These are phyloP conservation scores for Aspergillus melleus DNA, from an alignment of 2,329 filamentous ascomycete genomes.

Conservation along the genomic window DNA sequence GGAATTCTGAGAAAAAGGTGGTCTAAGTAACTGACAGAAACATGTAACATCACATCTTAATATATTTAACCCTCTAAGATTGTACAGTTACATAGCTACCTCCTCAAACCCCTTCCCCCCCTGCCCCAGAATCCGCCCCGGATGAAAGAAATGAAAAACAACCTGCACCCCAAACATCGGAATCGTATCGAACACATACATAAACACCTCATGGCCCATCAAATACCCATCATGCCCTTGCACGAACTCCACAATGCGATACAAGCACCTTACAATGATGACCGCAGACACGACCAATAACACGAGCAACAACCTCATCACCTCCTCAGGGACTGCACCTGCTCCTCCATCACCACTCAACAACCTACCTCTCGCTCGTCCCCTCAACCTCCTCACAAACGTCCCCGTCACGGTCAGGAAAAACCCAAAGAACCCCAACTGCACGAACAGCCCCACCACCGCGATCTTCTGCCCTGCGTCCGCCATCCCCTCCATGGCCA, in stretches of 20 bases:
- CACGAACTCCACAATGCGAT: constrained; percentile 5
- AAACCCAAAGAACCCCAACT: constrained; percentile 4
- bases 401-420: not conserved
- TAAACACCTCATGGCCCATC: constrained; percentile 5
- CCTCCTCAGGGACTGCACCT: not conserved
- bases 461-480: constrained; percentile 5
- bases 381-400: not conserved
- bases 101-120: not conserved
- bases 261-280: constrained; percentile 13
- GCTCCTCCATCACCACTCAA: no score
- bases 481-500: not conserved
- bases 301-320: not conserved
- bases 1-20: no score
- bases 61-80: no score
- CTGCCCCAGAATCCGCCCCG: not conserved
- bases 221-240: not conserved
- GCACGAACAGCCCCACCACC: constrained; percentile 7
- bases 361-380: not conserved
- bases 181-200: constrained; percentile 14
- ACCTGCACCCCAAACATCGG: constrained; percentile 15
- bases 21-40: no score
- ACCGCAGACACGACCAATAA: not conserved
- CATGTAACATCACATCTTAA: no score
- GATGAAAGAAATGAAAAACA: constrained; percentile 12
- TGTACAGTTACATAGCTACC: no score